These are phyloP conservation scores for Calonectria leucothoes DNA, from an alignment of 2,329 filamentous ascomycete species.

Conservation along the genomic window DNA sequence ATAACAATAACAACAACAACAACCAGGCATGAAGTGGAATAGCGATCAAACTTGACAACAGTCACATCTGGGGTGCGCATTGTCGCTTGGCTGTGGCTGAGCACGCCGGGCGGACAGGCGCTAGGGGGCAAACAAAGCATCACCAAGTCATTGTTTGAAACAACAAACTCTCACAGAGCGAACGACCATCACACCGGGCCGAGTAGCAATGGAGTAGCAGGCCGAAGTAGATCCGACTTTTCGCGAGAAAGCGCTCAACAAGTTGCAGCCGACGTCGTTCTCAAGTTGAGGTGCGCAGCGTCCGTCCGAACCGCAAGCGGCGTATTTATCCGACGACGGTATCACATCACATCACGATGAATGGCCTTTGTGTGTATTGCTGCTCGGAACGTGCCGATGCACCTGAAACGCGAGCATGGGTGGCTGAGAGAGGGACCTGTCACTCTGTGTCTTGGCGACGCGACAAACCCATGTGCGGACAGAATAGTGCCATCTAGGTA, in stretches of 20 bases:
- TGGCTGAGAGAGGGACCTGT: conserved; percentile 15
- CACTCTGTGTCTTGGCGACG: conserved; percentile 1
- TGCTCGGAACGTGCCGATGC: conserved; percentile 31
- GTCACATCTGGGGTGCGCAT: background rate
- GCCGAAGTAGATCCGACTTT: background rate
- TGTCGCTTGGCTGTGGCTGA: background rate
- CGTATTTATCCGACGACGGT: background rate
- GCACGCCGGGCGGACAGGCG: background rate
- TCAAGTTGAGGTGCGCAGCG: background rate
- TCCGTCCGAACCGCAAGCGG: background rate
- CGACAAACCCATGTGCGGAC: conserved; percentile 23
- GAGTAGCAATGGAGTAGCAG: background rate
- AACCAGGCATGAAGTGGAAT: background rate
- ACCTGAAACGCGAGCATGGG: conserved; percentile 39
- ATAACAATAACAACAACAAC: too few relatives aligned
- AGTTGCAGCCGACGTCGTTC: background rate
- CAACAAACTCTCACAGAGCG: background rate
- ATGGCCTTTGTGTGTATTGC: conserved; percentile 4
- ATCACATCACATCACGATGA: conserved; percentile 3
- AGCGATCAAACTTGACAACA: background rate
- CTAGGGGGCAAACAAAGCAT: background rate
- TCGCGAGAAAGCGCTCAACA: background rate
- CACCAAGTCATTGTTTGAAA: background rate
- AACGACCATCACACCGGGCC: conserved; percentile 1
- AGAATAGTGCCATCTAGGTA: conserved; percentile 18